Base-by-base conservation (phyloP, 2,329 filamentous ascomycete species). In the Calonectria naviculata region DNA sequence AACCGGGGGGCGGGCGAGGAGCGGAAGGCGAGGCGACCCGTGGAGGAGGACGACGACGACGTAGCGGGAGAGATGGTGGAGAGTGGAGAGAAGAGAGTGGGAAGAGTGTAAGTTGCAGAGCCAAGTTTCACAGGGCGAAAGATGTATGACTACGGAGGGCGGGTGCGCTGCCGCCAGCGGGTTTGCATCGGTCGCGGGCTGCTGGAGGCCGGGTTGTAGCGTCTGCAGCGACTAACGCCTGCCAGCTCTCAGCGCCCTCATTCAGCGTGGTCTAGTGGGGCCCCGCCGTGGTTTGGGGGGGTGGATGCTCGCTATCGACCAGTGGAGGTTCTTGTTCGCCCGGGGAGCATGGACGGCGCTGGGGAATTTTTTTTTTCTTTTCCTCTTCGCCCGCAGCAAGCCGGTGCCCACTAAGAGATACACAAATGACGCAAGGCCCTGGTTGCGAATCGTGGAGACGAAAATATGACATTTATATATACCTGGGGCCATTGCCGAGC, bases 391-490 rank as follows among this genome's bases (percentile, higher is more conserved):
- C 68, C 67, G 75, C 44, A 67, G 67, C 71, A 76, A 78, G 72
- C 75, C 76, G 76, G 67, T 71, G 47, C 49, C 49, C 42, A 62
- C 72, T 56, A 73, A 38, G 68, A 56, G 42, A 47, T 46, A 46
- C 42, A 68, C 65, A 78, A 78, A 78, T 78, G 72, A 78, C 76
- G 76, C 76, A 78, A 73, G 17, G 21, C 61, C 31, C 52, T 58
- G 52, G 36, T 52, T 71, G 75, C 70, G 71, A 76, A 72, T 67
- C 63, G 67, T 24, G 24, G 38, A 65, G 65, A 73, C 76, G 49
- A 67, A 68, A 66, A 74, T 72, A 71, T 56, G 70, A 71, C 72
- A 36, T 58, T 26, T 58, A 54, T 26, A 38, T 58, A 58, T 17
- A 58, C 13, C 26, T 24, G 52, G 52, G 36, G 52, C 52, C 52